A percentile compares a stretch with the other conserved stretches of the same genome.
phyloP scores from a whole-genome alignment of 2,329 filamentous ascomycete genomes.

The Talaromyces piceae region DNA sequence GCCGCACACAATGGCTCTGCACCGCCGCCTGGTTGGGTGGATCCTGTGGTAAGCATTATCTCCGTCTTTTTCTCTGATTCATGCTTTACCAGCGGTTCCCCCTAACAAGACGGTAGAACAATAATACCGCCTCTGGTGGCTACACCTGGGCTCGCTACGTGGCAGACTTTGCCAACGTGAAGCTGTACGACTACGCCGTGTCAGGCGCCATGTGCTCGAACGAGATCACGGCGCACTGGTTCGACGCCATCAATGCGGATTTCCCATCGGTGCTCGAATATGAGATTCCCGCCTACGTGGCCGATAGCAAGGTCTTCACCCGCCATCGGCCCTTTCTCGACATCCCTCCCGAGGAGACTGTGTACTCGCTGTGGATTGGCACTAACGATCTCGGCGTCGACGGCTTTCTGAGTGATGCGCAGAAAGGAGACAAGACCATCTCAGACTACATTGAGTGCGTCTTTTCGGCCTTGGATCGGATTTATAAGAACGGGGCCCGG shows the following conservation, averaged over 20 bases:
- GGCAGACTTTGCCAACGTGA: conserved; percentile 46
- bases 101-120: conserved; percentile 25
- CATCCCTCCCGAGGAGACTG: conserved; percentile 51
- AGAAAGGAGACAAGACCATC: conserved; percentile 53
- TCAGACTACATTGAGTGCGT: conserved; percentile 61
- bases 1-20: conserved; percentile 48
- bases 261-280: conserved; percentile 60
- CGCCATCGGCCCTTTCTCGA: conserved; percentile 25
- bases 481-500: conserved; percentile 60
- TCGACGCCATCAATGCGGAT: conserved; percentile 42
- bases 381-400: conserved; percentile 67
- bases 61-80: not conserved
- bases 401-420: conserved; percentile 59
- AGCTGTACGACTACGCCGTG: conserved; percentile 62
- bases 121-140: conserved; percentile 56
- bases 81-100: not conserved
- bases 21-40: conserved; percentile 55
- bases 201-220: conserved; percentile 67
- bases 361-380: conserved; percentile 73
- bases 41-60: conserved; percentile 34
- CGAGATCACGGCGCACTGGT: conserved; percentile 52
- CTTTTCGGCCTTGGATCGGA: conserved; percentile 52
- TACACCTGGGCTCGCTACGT: conserved; percentile 63
- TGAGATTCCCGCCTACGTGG: conserved; percentile 42
- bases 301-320: conserved; percentile 18